Conservation (phyloP, 2,329 filamentous ascomycete species). For the Fusarium sp. region DNA sequence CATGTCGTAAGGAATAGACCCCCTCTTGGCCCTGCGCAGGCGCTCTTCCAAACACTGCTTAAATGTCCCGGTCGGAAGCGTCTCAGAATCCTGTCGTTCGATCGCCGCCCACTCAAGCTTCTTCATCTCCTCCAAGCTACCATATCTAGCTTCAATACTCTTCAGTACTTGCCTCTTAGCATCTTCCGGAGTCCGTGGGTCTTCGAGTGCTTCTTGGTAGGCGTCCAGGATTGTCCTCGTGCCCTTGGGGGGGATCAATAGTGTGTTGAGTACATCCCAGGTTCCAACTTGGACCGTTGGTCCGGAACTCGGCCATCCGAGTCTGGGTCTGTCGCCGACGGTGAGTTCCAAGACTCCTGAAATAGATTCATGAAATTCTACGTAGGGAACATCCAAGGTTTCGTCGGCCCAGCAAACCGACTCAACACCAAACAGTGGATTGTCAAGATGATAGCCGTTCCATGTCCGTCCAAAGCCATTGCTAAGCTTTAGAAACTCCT, state of each 20-base stretch:
- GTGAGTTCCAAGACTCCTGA: constrained; percentile 10
- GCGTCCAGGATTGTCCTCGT: constrained; percentile 19
- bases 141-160: constrained; percentile 19
- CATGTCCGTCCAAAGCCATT: constrained; percentile 38
- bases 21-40: not conserved
- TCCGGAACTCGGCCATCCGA: constrained; percentile 29
- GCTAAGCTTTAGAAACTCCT: constrained; percentile 36
- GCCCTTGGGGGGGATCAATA: constrained; percentile 15
- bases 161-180: constrained; percentile 22
- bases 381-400: not conserved
- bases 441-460: constrained; percentile 35
- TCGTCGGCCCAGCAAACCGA: constrained; percentile 23
- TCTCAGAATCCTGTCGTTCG: constrained; percentile 9
- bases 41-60: constrained; percentile 18
- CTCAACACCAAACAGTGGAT: constrained; percentile 16
- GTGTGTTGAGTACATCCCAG: constrained; percentile 8
- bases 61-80: constrained; percentile 18
- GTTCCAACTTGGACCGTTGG: constrained; percentile 19
- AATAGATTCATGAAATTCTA: constrained; percentile 19
- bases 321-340: not conserved
- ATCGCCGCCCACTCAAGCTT: constrained; percentile 24
- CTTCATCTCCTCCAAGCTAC: constrained; percentile 35
- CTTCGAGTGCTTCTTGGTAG: constrained; percentile 22
- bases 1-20: not conserved
- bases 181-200: constrained; percentile 1